A percentile compares a stretch with the other conserved stretches of the same genome.
phyloP scores from a whole-genome alignment of 768 basidiomycete species.

The Cyclocybe cylindracea region DNA sequence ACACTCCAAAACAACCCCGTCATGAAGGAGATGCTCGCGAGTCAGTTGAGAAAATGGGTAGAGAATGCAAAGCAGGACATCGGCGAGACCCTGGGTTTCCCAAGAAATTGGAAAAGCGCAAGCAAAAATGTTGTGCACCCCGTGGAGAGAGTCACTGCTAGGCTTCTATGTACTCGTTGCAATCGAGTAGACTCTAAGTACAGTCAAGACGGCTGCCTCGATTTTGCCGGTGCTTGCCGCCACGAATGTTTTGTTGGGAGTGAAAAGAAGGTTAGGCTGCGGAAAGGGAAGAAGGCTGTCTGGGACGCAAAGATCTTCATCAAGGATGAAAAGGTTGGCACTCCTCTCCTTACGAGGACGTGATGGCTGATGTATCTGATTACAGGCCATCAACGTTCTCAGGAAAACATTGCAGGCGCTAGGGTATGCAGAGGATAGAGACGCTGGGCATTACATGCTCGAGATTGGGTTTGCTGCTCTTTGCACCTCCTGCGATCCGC shows the following conservation, averaged over 20 bases:
- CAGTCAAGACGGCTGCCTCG: slow-evolving; percentile 45
- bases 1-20: slow-evolving; percentile 27
- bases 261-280: slow-evolving; percentile 26
- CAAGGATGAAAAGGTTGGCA: slow-evolving; percentile 58
- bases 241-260: slow-evolving; percentile 49
- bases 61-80: slow-evolving; percentile 43
- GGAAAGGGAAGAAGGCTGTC: slow-evolving; percentile 19
- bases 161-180: slow-evolving; percentile 61
- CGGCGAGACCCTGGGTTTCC: slow-evolving; percentile 46
- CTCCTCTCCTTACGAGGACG: not conserved
- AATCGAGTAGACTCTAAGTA: slow-evolving; percentile 31
- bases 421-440: slow-evolving; percentile 28
- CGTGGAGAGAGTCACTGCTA: slow-evolving; percentile 55
- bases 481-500: slow-evolving; percentile 52
- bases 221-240: slow-evolving; percentile 57
- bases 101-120: slow-evolving; percentile 49
- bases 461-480: slow-evolving; percentile 31
- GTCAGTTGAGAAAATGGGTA: slow-evolving; percentile 51
- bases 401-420: slow-evolving; percentile 34
- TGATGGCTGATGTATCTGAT: not conserved
- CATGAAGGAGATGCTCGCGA: slow-evolving; percentile 21
- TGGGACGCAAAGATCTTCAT: slow-evolving; percentile 58
- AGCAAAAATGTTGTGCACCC: slow-evolving; percentile 52
- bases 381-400: slow-evolving; percentile 50
- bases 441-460: slow-evolving; percentile 22